Base-by-base conservation (phyloP, 768 basidiomycete genomes). In the Terana coerulea region DNA sequence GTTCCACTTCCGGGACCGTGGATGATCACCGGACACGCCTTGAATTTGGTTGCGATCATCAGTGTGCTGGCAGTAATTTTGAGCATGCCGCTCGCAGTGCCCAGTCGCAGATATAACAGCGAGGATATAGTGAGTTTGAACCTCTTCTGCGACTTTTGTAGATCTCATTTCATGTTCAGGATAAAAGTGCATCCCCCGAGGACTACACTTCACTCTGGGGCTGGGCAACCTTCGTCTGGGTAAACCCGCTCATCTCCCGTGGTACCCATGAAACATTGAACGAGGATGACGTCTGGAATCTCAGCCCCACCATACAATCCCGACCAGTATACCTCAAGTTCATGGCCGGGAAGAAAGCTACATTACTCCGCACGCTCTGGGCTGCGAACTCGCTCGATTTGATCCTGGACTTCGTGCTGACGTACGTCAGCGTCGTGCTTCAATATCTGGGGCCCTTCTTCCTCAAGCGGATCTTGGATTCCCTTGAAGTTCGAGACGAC, bases 361-460 rank as follows among this genome's bases (percentile, higher is more conserved):
- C 78, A 5, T 72, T 79, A 31, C 65, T 80, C 22, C 65, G 69
- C 36, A 69, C 66, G 5, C 65, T 79, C 25, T 75, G 72, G 62
- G 69, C 66, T 19, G 67, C 76, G 26, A 80, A 80, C 59, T 72
- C 72, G 3, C 53, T 71, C 8, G 79, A 80, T 61, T 40, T 81
- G 31, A 63, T 72, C 25, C 54, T 90, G 37, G 91, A 94, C 62
- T 83, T 85, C 54, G 12, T 58, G 2, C 69, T 93, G 35, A 90
- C 91, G 0, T 69, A 84, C 52, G 61, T 84, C 51, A 83, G 83
- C 57, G 83, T 93, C 26, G 26, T 78, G 0, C 85, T 91, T 69
- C 86, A 86, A 58, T 95, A 93, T 67, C 75, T 82, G 0, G 79
- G 80, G 0, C 93, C 94, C 5, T 93, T 84, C 71, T 93, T 95